These are phyloP conservation scores for Cystofilobasidium macerans DNA, from an alignment of 768 basidiomycete species.

Conservation along the genomic window DNA sequence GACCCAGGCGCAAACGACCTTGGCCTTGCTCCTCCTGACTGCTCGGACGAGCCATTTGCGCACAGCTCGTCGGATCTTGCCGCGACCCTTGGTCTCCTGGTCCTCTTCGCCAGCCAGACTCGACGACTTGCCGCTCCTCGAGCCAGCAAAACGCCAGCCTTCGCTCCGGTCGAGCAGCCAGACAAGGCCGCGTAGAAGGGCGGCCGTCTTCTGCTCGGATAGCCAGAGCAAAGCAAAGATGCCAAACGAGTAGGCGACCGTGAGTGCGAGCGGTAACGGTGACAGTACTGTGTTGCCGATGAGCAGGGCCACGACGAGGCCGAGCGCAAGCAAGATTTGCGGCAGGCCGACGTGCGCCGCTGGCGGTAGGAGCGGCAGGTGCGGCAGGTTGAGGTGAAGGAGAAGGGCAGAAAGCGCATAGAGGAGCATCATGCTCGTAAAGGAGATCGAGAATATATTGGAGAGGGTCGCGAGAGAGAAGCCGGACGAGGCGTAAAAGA, in stretches of 20 bases:
- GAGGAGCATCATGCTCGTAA: slow-evolving; percentile 11
- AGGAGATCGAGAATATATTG: slow-evolving; percentile 28
- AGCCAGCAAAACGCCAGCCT: slow-evolving; percentile 34
- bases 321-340: slow-evolving; percentile 42
- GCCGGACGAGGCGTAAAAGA: slow-evolving; percentile 52
- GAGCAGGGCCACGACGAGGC: slow-evolving; percentile 43
- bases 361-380: slow-evolving; percentile 42
- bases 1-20: slow-evolving; percentile 52
- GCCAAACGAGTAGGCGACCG: slow-evolving; percentile 51
- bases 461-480: slow-evolving; percentile 49
- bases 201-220: slow-evolving; percentile 8
- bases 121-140: slow-evolving; percentile 32
- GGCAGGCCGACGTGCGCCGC: slow-evolving; percentile 40
- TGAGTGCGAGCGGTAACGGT: slow-evolving; percentile 33
- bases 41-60: slow-evolving; percentile 38
- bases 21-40: slow-evolving; percentile 46
- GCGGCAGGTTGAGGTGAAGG: slow-evolving; percentile 56
- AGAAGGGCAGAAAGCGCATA: slow-evolving; percentile 54
- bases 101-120: slow-evolving; percentile 41
- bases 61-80: not conserved
- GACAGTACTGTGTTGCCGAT: slow-evolving; percentile 49
- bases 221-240: slow-evolving; percentile 39
- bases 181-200: slow-evolving; percentile 47
- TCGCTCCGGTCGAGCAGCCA: slow-evolving; percentile 58
- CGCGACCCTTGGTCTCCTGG: not conserved